Base-by-base conservation (phyloP, 176 grass and related monocot species). In the Canna indica region DNA sequence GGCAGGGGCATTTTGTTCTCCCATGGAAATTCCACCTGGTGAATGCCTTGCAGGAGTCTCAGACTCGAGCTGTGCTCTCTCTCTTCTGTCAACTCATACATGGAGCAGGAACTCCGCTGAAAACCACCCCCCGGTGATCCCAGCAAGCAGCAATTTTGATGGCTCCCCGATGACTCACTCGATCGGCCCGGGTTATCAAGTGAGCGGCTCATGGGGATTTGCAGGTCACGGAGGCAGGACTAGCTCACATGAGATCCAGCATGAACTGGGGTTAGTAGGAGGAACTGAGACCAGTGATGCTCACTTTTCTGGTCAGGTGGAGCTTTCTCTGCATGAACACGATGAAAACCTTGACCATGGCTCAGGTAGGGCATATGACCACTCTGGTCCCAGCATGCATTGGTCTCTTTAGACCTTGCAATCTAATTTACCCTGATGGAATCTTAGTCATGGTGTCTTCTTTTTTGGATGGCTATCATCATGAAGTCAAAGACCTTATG, bases 1-100 rank as follows among this genome's bases (percentile, higher is more conserved):
- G 33, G 36, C 50, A 20, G 54, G 71, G 35, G 13, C 32, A 22
- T 61, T 54, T n/a, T 1, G 35, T 25, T 47, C 72, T 18, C 5
- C 72, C 3, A 28, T 35, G 0, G 53, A 61, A 29, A 27, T 73
- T 73, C 71, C 71, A 73, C 50, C 71, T 5, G 54, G n/a, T 42
- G 54, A 59, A 73, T 59, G 34, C 15, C 71, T 73, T 36, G 15
- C 71, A 73, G 54, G 71, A 44, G 25, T 59, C 24, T 73, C 71
- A 18, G 36, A 73, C 54, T 73, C 71, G 48, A 60, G 54, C 71
- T 73, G 71, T 73, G 71, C 71, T 73, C 71, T 73, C 71, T 73
- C 71, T 73, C 71, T 73, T 73, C 71, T 73, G 71, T 73, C 71
- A 73, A 73, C 54, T 59, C 22, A 59, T 22, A 22, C 71, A 61